Evolutionary conservation across 305 asterid species (phyloP).

Genomic region (Solanum hybrid): DNA sequence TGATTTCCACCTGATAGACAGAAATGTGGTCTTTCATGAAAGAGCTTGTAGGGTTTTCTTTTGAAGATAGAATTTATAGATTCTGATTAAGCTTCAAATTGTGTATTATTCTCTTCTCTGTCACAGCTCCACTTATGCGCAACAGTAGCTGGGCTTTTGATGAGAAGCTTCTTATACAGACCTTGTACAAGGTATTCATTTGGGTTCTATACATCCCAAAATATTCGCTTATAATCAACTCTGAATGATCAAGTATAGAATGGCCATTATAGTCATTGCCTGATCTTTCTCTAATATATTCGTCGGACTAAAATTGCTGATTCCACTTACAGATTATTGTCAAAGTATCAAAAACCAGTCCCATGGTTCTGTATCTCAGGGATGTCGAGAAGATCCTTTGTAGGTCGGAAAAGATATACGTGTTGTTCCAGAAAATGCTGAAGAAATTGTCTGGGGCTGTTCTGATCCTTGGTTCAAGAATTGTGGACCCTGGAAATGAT

Average conservation of each 20-base stretch:
- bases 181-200: slow-evolving; percentile 64
- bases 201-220: neutral
- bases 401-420: slow-evolving; percentile 46
- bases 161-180: slow-evolving; percentile 65
- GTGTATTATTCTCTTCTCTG: neutral
- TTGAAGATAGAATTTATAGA: neutral
- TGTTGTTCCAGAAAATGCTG: slow-evolving; percentile 77
- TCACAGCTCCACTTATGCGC: slow-evolving; percentile 52
- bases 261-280: neutral
- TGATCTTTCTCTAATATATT: neutral
- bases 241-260: neutral
- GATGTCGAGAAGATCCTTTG: slow-evolving; percentile 62
- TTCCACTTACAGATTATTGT: slow-evolving; percentile 46
- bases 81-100: neutral
- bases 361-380: slow-evolving; percentile 68
- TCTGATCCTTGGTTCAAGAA: slow-evolving; percentile 76
- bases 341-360: slow-evolving; percentile 46
- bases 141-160: slow-evolving; percentile 75
- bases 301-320: neutral
- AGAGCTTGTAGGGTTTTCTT: neutral
- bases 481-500: slow-evolving; percentile 40
- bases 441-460: slow-evolving; percentile 62
- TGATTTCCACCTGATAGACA: neutral
- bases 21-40: neutral
- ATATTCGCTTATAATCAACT: neutral